These are phyloP conservation scores for Russula brevipes DNA, from an alignment of 768 basidiomycete species.

Conservation along the genomic window DNA sequence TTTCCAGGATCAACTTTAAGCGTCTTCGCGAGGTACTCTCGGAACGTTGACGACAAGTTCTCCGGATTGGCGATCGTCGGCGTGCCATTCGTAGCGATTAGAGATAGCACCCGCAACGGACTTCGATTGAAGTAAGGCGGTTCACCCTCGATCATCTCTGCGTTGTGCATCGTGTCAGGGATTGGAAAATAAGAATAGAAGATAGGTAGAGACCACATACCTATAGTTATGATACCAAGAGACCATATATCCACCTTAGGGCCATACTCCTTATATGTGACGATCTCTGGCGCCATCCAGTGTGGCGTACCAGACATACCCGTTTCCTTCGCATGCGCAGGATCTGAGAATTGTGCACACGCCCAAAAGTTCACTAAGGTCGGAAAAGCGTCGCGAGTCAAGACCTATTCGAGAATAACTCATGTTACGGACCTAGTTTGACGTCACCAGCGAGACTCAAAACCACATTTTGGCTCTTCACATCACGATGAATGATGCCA, in stretches of 20 bases:
- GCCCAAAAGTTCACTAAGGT: slow-evolving; percentile 89
- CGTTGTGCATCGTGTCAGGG: slow-evolving; percentile 2
- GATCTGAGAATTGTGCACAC: slow-evolving; percentile 90
- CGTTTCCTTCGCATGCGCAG: slow-evolving; percentile 80
- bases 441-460: slow-evolving; percentile 92
- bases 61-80: slow-evolving; percentile 93
- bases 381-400: neutral
- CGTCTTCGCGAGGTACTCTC: slow-evolving; percentile 81
- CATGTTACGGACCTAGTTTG: slow-evolving; percentile 78
- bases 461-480: slow-evolving; percentile 97
- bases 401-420: neutral
- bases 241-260: slow-evolving; percentile 99
- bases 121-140: slow-evolving; percentile 96
- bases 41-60: slow-evolving; percentile 68
- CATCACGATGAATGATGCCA: slow-evolving; percentile 97
- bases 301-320: slow-evolving; percentile 99
- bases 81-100: slow-evolving; percentile 98
- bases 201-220: slow-evolving; percentile 38
- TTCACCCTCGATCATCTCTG: slow-evolving; percentile 98
- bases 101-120: slow-evolving; percentile 91
- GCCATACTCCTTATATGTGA: slow-evolving; percentile 95
- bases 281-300: slow-evolving; percentile 99
- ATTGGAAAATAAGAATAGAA: neutral
- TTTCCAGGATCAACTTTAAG: slow-evolving; percentile 95
- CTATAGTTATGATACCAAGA: slow-evolving; percentile 93